Percentiles rank a stretch among this genome's conserved stretches.
Evolutionary conservation across 2,329 filamentous ascomycete genomes (phyloP).

Genomic region (Dothistroma septosporum): DNA sequence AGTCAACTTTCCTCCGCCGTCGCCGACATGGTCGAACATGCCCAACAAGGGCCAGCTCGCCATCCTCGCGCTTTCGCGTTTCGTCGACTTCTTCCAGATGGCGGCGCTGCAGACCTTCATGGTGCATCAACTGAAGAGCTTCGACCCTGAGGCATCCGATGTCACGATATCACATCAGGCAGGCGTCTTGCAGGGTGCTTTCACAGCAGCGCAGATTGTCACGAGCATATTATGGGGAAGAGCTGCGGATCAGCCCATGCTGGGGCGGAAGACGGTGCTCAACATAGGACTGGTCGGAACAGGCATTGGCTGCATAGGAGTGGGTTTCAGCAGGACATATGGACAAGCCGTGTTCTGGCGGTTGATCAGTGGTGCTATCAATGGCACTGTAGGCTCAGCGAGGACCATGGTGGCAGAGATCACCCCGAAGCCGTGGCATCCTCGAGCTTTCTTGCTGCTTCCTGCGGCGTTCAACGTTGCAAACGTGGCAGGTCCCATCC

Average conservation of each 20-base stretch:
- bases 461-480: conserved; percentile 42
- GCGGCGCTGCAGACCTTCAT: conserved; percentile 44
- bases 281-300: conserved; percentile 40
- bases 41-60: conserved; percentile 41
- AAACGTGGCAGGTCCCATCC: conserved; percentile 44
- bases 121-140: conserved; percentile 42
- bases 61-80: conserved; percentile 39
- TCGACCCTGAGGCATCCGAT: conserved; percentile 44
- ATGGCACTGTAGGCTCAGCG: conserved; percentile 41
- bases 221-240: conserved; percentile 42
- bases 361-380: conserved; percentile 40
- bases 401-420: conserved; percentile 42
- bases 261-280: conserved; percentile 41
- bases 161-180: conserved; percentile 43
- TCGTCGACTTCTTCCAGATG: conserved; percentile 46
- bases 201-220: conserved; percentile 42
- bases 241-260: conserved; percentile 42
- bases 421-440: conserved; percentile 40
- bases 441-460: conserved; percentile 39
- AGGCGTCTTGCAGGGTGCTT: conserved; percentile 40
- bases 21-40: conserved; percentile 40
- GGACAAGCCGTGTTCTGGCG: conserved; percentile 42
- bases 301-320: conserved; percentile 37
- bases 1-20: conserved; percentile 18
- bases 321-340: conserved; percentile 39